Evolutionary conservation across 2,329 filamentous ascomycete genomes (phyloP), one percentile per base, ranked within the genome.

Genomic region (Stenocarpella maydis): DNA sequence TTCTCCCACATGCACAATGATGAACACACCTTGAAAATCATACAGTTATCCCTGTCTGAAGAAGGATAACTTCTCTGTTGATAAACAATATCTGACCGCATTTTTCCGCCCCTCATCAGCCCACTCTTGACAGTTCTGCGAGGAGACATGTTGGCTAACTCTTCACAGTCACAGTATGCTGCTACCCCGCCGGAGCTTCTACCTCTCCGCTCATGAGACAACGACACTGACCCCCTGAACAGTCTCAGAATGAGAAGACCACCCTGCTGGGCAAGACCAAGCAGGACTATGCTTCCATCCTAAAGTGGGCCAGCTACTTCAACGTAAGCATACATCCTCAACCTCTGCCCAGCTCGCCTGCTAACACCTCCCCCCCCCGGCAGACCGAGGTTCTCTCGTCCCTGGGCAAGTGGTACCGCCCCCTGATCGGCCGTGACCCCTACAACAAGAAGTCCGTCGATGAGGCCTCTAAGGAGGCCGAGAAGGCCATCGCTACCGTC

Each of bases 391-490:
- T 98, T 78, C 87, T 97, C 75, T 82, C 88, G 74, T 81, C 84
- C 74, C 84, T 98, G 75, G 91, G 87, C 83, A 86, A 82, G 80
- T 98, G 94, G 93, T 96, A 92, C 90, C 88, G 88, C 75, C 96
- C 96, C 76, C 90, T 98, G 75, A 81, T 94, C 76, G 96, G 96
- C 80, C 85, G 86, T 77, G 88, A 89, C 77, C 85, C 90, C 75
- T 99, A 98, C 90, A 98, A 98, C 91, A 99, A 98, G 93, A 98
- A 97, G 92, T 86, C 84, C 78, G 92, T 96, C 72, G 95, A 98
- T 68, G 94, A 97, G 34, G 83, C 88, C 75, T 84, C 89, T 80
- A 93, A 93, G 86, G 85, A 81, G 72, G 83, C 91, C 71, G 82
- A 88, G 76, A 91, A 91, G 86, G 89, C 87, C 75, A 78, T 97